Evolutionary conservation across 306 rosid species (phyloP), one percentile per base, ranked within the genome.

Genomic region (Gleditsia sinensis): DNA sequence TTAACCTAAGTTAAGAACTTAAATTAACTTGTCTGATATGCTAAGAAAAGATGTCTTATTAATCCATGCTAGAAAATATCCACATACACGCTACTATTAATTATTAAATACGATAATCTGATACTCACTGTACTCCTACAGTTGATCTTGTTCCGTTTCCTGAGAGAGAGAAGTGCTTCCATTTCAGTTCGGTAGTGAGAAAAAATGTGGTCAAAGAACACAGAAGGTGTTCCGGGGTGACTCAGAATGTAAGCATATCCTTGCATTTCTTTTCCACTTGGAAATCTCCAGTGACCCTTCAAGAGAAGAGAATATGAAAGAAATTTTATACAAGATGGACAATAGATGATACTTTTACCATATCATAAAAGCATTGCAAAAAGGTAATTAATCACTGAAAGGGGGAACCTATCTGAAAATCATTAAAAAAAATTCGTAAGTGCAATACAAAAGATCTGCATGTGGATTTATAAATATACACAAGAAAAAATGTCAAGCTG

Each of bases 231-330:
- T 76, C 98, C 98, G 21, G 98, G 91, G 80, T 93, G 98, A 74
- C 93, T 86, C 75, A 93, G 91, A 73, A 72, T 89, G 89, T 93
- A 93, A 51, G 96, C 93, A 78, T 93, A 93, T 80, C 98, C 98
- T 84, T 86, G 90, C 91, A 93, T 93, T 84, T 93, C 96, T 71
- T 88, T 88, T 58, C 84, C 85, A 21, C 82, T 7, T 1, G 98
- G 98, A 86, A 93, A 93, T 76, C 96, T 90, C 98, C 98, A 93
- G 79, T 93, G 98, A 83, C 97, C 98, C 98, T 93, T 77, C 62
- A 79, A 69, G 58, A 78, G 53, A 48, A 75, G 30, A 58, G 45
- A 46, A 72, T 5, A 53, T 14, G 16, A 54, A 75, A 28, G 20
- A 34, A 58, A 28, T 50, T 12, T 17, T 16, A 17, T 32, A 48